Evolutionary conservation across 345 rosid species (phyloP).

Genomic region (Cardiospermum halicacabum): DNA sequence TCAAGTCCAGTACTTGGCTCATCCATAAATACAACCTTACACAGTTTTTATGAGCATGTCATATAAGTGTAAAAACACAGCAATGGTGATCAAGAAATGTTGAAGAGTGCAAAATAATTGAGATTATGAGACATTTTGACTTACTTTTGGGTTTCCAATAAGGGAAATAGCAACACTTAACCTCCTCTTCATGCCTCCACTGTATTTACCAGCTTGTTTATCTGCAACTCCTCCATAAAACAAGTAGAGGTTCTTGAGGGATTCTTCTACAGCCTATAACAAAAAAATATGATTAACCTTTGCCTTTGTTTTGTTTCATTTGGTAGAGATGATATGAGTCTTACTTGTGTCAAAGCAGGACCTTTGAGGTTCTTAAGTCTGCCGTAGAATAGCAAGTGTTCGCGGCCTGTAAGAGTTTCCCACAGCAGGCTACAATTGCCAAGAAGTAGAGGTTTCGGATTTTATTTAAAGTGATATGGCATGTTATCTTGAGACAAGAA

Average conservation of each 20-base stretch:
- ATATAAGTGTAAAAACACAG: conserved; percentile 5
- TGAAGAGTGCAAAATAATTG: background rate
- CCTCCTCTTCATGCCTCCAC: conserved; percentile 98
- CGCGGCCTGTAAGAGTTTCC: conserved; percentile 90
- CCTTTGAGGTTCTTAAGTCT: conserved; percentile 94
- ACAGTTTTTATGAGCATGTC: conserved; percentile 5
- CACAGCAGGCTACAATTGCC: conserved; percentile 69
- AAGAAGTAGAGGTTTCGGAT: background rate
- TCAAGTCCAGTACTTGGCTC: conserved; percentile 98
- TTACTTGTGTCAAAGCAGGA: conserved; percentile 53
- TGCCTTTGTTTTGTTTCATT: background rate
- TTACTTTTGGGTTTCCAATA: conserved; percentile 94
- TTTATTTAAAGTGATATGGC: background rate
- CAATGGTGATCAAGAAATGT: background rate
- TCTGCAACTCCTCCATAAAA: conserved; percentile 81
- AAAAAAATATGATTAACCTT: background rate
- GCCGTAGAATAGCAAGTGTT: conserved; percentile 89
- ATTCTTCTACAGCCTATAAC: conserved; percentile 87
- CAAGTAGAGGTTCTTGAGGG: conserved; percentile 68
- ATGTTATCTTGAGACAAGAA: background rate
- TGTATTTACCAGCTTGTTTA: conserved; percentile 83
- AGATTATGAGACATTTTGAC: conserved; percentile 5
- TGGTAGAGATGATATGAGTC: conserved; percentile 12
- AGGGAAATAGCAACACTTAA: conserved; percentile 95
- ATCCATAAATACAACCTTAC: conserved; percentile 94